These are phyloP conservation scores for Nemania sp. DNA, from an alignment of 2,329 filamentous ascomycete genomes.

Conservation along the genomic window DNA sequence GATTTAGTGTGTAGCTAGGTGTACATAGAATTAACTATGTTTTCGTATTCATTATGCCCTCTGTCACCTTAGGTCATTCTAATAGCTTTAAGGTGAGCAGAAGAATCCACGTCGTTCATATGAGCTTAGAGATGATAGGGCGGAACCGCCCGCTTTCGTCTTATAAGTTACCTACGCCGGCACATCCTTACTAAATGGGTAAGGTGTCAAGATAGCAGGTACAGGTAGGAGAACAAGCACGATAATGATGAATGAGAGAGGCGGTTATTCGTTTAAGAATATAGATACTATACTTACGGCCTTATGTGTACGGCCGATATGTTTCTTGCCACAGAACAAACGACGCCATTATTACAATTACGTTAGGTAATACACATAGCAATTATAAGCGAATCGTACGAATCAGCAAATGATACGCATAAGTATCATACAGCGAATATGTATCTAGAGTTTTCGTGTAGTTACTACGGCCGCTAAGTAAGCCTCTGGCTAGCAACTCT, in stretches of 20 bases:
- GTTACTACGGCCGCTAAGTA: too few relatives aligned
- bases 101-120: not conserved
- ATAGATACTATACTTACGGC: too few relatives aligned
- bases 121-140: slow-evolving; percentile 4
- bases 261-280: not conserved
- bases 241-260: not conserved
- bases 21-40: not conserved
- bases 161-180: not conserved
- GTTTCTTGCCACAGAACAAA: too few relatives aligned
- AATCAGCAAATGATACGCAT: too few relatives aligned
- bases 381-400: too few relatives aligned
- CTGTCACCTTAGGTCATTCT: not conserved
- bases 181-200: not conserved
- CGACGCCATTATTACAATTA: too few relatives aligned
- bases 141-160: slow-evolving; percentile 7
- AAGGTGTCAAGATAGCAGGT: not conserved
- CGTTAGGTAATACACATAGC: too few relatives aligned
- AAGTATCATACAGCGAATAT: too few relatives aligned
- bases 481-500: too few relatives aligned
- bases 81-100: not conserved
- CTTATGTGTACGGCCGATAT: too few relatives aligned
- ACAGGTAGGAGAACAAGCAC: not conserved
- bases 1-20: not conserved
- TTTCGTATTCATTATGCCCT: not conserved
- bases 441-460: too few relatives aligned